A percentile compares a stretch with the other conserved stretches of the same genome.
Conservation (phyloP, 1,284 basidiomycete species). For the Hemileia vastatrix region DNA sequence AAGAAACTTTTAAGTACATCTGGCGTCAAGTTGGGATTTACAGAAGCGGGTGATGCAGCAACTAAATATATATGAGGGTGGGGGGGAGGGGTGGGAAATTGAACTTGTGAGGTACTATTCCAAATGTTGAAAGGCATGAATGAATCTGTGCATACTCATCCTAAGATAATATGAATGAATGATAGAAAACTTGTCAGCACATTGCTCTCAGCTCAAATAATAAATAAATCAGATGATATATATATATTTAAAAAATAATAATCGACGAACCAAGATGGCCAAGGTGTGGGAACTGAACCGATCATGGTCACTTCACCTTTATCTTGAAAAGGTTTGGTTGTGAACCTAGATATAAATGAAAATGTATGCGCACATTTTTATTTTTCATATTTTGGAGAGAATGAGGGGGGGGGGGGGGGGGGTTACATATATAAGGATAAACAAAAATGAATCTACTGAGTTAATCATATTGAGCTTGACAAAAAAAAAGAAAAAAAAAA, state of each 20-base stretch:
- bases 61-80: too few species aligned
- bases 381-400: neutral
- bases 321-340: slow-evolving; percentile 70
- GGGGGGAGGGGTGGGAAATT: too few species aligned
- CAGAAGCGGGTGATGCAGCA: slow-evolving; percentile 63
- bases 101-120: neutral
- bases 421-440: too few species aligned
- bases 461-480: neutral
- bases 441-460: too few species aligned
- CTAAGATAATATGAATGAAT: neutral
- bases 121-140: neutral
- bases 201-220: too few species aligned
- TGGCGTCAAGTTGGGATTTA: slow-evolving; percentile 49
- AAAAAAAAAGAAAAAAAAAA: neutral
- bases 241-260: too few species aligned
- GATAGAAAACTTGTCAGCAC: too few species aligned
- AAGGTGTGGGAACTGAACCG: slow-evolving; percentile 78
- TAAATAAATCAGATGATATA: too few species aligned
- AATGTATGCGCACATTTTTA: too few species aligned
- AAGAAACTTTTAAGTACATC: slow-evolving; percentile 58
- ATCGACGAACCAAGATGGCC: slow-evolving; percentile 76
- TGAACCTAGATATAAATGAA: slow-evolving; percentile 59
- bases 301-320: slow-evolving; percentile 52
- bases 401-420: too few species aligned
- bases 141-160: neutral